Evolutionary conservation across 305 asterid genomes (phyloP).

Genomic region (Rubia occidens): DNA sequence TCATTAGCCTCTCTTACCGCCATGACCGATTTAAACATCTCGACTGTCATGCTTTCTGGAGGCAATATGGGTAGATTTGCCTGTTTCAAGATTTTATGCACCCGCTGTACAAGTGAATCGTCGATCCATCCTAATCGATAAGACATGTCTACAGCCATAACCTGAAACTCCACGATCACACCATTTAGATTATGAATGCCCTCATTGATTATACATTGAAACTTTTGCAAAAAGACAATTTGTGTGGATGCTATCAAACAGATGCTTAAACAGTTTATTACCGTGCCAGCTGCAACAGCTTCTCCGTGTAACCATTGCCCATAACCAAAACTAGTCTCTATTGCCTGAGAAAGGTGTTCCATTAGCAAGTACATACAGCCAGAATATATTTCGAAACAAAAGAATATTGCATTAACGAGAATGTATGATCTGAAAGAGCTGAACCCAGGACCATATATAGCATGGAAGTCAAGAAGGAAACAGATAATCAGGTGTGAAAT

Average conservation of each 20-base stretch:
- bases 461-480: neutral
- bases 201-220: neutral
- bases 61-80: slow-evolving; percentile 77
- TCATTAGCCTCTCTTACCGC: slow-evolving; percentile 54
- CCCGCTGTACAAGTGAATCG: slow-evolving; percentile 65
- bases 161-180: slow-evolving; percentile 37
- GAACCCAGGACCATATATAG: neutral
- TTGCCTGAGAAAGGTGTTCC: slow-evolving; percentile 49
- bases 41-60: slow-evolving; percentile 68
- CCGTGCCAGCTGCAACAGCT: slow-evolving; percentile 97
- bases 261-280: slow-evolving; percentile 13
- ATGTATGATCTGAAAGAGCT: neutral
- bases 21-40: slow-evolving; percentile 87
- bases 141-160: slow-evolving; percentile 96
- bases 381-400: neutral
- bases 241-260: neutral
- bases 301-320: slow-evolving; percentile 98
- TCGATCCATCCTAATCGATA: slow-evolving; percentile 91
- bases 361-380: neutral
- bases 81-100: slow-evolving; percentile 42
- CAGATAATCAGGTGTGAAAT: neutral
- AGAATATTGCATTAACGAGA: neutral
- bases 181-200: neutral
- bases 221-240: neutral
- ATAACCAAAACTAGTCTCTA: slow-evolving; percentile 80